Conservation (phyloP, 371 early-diverging fungal genomes). For the Mortierella sp. region DNA sequence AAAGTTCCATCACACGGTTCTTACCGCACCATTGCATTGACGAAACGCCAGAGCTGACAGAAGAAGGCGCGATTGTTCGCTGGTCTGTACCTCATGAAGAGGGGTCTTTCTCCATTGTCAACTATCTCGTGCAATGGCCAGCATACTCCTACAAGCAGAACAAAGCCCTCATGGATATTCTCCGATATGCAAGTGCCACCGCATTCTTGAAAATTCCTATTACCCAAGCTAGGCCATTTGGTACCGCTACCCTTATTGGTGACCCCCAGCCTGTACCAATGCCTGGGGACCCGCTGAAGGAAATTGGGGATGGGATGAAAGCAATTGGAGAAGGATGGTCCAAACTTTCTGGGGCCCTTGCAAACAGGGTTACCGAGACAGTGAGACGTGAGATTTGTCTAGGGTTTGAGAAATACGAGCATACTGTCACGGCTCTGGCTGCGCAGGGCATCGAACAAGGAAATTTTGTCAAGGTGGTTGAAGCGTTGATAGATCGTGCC, state of each 20-base stretch:
- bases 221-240: background rate
- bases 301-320: background rate
- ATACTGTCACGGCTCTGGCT: background rate
- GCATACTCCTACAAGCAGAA: background rate
- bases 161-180: conserved; percentile 6
- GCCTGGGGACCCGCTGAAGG: background rate
- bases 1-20: too few relatives aligned
- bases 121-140: background rate
- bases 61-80: conserved; percentile 7
- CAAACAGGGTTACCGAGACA: background rate
- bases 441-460: background rate
- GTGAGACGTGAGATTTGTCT: conserved; percentile 1
- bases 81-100: background rate
- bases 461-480: background rate
- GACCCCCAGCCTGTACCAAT: background rate
- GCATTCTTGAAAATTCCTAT: conserved; percentile 6
- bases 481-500: background rate
- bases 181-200: conserved; percentile 3
- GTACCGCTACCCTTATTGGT: background rate
- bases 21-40: too few relatives aligned
- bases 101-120: background rate
- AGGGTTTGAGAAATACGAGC: conserved; percentile 7
- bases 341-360: background rate
- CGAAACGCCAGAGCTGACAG: background rate
- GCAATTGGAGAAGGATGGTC: conserved; percentile 2